These are phyloP conservation scores for Kwoniella newhampshirensis DNA, from an alignment of 768 basidiomycete species.

Conservation along the genomic window DNA sequence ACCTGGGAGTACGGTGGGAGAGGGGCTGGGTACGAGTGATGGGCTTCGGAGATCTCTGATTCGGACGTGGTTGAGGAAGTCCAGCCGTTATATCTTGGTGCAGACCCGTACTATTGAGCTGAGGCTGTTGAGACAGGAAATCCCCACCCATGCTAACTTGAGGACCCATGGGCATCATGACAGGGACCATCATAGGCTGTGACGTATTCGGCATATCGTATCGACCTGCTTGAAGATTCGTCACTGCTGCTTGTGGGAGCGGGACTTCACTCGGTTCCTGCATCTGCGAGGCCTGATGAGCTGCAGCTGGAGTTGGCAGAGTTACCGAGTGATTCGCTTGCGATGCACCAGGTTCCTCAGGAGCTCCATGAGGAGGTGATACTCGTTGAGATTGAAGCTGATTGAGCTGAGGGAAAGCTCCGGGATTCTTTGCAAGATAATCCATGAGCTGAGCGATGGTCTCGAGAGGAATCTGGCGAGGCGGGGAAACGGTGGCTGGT, in stretches of 20 bases:
- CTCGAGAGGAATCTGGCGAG: conserved; percentile 2
- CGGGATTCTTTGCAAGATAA: conserved; percentile 17
- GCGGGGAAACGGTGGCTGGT: conserved; percentile 6
- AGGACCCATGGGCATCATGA: conserved; percentile 13
- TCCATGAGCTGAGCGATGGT: conserved; percentile 21
- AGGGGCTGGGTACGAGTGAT: too few relatives aligned
- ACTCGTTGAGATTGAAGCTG: conserved; percentile 15
- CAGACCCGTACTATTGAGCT: too few relatives aligned
- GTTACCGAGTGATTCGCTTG: conserved; percentile 1
- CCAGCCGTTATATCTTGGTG: too few relatives aligned
- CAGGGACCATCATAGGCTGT: conserved; percentile 15
- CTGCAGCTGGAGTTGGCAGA: neutral
- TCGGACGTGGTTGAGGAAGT: too few relatives aligned
- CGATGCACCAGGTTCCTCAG: neutral
- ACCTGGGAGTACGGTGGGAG: conserved; percentile 7
- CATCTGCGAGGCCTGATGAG: conserved; percentile 7
- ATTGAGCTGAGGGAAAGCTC: conserved; percentile 15
- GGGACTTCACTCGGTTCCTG: conserved; percentile 9
- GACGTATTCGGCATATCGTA: conserved; percentile 1
- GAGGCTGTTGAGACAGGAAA: too few relatives aligned
- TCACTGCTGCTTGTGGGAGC: neutral
- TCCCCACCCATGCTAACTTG: neutral
- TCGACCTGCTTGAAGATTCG: conserved; percentile 3
- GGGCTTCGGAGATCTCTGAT: too few relatives aligned
- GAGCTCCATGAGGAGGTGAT: neutral